phyloP scores from a whole-genome alignment of 2,329 filamentous ascomycete species.

The Byssoonygena ceratinophila region DNA sequence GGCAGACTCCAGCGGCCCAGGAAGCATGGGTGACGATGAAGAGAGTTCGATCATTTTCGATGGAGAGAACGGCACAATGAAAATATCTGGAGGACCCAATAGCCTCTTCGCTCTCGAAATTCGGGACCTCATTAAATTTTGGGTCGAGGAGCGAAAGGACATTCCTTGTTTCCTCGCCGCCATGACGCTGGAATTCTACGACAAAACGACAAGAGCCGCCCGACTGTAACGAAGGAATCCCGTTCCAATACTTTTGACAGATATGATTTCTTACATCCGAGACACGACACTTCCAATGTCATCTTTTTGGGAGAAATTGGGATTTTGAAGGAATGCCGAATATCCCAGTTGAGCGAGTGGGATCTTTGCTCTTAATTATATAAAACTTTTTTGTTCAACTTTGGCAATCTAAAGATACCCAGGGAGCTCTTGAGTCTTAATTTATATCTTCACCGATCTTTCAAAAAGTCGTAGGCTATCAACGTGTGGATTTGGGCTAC shows the following conservation, averaged over 20 bases:
- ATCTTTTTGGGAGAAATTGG: no score
- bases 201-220: conserved; percentile 42
- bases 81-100: conserved; percentile 80
- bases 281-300: no score
- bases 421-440: no score
- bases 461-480: conserved; percentile 15
- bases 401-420: no score
- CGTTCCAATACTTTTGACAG: neutral
- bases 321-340: no score
- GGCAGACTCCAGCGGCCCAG: conserved; percentile 44
- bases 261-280: neutral
- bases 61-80: conserved; percentile 93
- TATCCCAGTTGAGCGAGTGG: neutral
- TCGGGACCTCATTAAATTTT: conserved; percentile 78
- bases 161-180: conserved; percentile 89
- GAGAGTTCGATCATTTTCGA: conserved; percentile 66
- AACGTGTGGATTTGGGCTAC: conserved; percentile 12
- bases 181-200: conserved; percentile 85
- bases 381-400: neutral
- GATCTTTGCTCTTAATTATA: neutral
- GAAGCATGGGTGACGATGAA: conserved; percentile 38
- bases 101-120: conserved; percentile 81
- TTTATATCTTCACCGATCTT: neutral
- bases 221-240: conserved; percentile 16
- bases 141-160: conserved; percentile 87